Evolutionary conservation across 2,329 filamentous ascomycete species (phyloP).

Genomic region (Annulohypoxylon truncatum): DNA sequence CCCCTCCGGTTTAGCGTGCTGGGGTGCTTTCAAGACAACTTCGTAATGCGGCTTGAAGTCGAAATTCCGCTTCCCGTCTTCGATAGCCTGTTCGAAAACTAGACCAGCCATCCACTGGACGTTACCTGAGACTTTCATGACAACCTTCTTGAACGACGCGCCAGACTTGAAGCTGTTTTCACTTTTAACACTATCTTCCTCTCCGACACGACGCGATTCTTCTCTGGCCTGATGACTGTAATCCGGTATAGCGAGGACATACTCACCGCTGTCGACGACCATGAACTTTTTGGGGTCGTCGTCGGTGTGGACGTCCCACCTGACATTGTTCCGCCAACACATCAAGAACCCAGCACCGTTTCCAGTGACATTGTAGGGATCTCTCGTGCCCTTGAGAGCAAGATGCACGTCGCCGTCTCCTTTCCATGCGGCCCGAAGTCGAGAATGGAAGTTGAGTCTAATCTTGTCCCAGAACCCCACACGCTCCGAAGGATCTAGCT

Average conservation of each 20-base stretch:
- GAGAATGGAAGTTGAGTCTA: conserved; percentile 90
- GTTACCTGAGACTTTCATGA: conserved; percentile 98
- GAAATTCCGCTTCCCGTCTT: conserved; percentile 79
- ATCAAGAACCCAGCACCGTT: conserved; percentile 95
- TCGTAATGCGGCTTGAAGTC: conserved; percentile 94
- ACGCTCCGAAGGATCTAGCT: conserved; percentile 90
- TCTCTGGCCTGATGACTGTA: conserved; percentile 88
- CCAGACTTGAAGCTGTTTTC: conserved; percentile 76
- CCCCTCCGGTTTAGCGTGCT: conserved; percentile 72
- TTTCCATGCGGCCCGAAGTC: conserved; percentile 89
- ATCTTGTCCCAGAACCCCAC: conserved; percentile 99
- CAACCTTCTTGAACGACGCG: conserved; percentile 95
- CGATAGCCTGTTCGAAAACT: conserved; percentile 88
- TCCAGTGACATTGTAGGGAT: conserved; percentile 93
- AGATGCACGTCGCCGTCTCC: conserved; percentile 96
- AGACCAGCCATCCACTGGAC: conserved; percentile 93
- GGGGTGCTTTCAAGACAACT: conserved; percentile 84
- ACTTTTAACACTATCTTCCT: conserved; percentile 69
- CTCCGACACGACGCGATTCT: conserved; percentile 61
- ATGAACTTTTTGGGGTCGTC: conserved; percentile 94
- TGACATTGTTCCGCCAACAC: conserved; percentile 97
- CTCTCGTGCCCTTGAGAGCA: conserved; percentile 88
- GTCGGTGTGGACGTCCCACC: conserved; percentile 84
- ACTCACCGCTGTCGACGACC: conserved; percentile 95
- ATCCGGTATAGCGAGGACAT: conserved; percentile 92